Conservation (phyloP, 257 asterid genomes). For the Echium plantagineum region DNA sequence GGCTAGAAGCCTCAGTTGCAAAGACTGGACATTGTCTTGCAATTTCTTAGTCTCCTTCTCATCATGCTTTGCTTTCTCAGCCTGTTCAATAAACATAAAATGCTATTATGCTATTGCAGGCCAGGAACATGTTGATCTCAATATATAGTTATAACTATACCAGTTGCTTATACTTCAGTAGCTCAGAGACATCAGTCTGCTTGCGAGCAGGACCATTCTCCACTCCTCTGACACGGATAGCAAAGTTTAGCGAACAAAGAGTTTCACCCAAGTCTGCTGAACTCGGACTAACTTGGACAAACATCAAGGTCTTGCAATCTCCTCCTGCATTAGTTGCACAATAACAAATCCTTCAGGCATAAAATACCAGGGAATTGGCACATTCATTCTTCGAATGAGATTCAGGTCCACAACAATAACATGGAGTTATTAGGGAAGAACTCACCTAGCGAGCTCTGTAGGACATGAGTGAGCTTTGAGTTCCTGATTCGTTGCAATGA, state of each 20-base stretch:
- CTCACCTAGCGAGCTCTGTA: constrained; percentile 93
- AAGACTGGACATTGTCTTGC: constrained; percentile 71
- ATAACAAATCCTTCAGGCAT: not conserved
- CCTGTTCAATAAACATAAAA: constrained; percentile 34
- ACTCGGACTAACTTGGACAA: constrained; percentile 75
- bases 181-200: constrained; percentile 60
- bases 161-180: constrained; percentile 70
- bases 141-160: constrained; percentile 27
- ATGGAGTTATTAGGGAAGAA: not conserved
- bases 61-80: constrained; percentile 77
- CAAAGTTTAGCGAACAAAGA: constrained; percentile 78
- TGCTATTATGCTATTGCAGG: constrained; percentile 6
- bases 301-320: constrained; percentile 85
- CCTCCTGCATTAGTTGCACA: constrained; percentile 58
- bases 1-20: constrained; percentile 62
- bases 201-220: constrained; percentile 89
- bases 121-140: not conserved
- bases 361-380: not conserved
- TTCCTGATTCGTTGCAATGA: constrained; percentile 46
- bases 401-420: not conserved
- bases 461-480: constrained; percentile 95
- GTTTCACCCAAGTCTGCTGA: constrained; percentile 73
- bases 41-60: constrained; percentile 78
- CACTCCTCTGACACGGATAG: constrained; percentile 87
- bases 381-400: not conserved